Conservation (phyloP, 495 filamentous ascomycete species). For the Trichoderma reesei region DNA sequence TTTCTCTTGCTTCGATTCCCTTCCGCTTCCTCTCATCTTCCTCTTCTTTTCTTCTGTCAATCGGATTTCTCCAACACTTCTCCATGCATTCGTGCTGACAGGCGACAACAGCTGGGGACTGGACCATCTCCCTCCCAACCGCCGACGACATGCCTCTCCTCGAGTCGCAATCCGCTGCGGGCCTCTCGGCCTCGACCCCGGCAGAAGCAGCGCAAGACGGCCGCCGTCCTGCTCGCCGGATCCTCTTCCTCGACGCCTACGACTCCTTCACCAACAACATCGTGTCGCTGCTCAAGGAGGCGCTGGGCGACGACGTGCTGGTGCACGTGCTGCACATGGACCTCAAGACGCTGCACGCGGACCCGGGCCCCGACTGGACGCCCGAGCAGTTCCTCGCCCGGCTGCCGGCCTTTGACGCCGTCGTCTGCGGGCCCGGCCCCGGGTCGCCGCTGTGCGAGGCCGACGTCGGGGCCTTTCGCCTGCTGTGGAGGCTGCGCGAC, state of each 20-base stretch:
- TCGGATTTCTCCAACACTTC: background rate
- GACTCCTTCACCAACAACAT: slow-evolving; percentile 97
- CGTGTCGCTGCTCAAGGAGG: slow-evolving; percentile 60
- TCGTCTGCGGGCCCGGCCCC: slow-evolving; percentile 74
- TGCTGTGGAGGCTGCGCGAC: slow-evolving; percentile 60
- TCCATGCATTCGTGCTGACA: background rate
- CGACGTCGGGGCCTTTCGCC: slow-evolving; percentile 72
- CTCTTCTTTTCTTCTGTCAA: background rate
- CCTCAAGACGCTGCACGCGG: slow-evolving; percentile 25
- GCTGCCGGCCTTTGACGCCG: slow-evolving; percentile 56
- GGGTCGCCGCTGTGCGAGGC: slow-evolving; percentile 48
- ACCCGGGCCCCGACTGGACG: slow-evolving; percentile 12
- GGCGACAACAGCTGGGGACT: background rate
- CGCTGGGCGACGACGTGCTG: slow-evolving; percentile 41
- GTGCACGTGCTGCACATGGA: slow-evolving; percentile 70
- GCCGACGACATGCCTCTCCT: background rate
- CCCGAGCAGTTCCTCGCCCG: slow-evolving; percentile 17
- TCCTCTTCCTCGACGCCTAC: slow-evolving; percentile 88
- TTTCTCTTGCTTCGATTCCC: too few relatives aligned
- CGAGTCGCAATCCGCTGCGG: background rate
- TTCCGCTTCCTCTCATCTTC: background rate
- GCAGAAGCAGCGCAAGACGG: background rate
- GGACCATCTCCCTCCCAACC: background rate
- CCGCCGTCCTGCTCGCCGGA: slow-evolving; percentile 25
- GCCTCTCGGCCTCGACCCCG: background rate